Percentiles rank a stretch among this genome's conserved stretches.
These are phyloP conservation scores for Brassica rapa DNA, from an alignment of 345 rosid species.

Conservation along the genomic window DNA sequence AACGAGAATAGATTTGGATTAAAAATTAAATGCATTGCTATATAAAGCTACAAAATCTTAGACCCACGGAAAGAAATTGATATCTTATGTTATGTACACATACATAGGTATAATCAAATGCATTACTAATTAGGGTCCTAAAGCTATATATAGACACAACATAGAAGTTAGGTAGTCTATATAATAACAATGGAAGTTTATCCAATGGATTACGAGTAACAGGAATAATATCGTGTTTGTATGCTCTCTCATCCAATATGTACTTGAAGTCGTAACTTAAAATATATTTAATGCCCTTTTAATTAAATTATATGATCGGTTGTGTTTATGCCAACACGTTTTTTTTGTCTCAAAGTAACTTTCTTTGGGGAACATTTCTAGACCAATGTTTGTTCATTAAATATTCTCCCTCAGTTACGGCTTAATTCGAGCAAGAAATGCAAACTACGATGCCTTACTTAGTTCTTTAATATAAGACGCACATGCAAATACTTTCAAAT, in stretches of 20 bases:
- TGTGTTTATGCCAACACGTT: slow-evolving; percentile 17
- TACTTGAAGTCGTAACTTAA: slow-evolving; percentile 30
- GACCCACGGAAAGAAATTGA: slow-evolving; percentile 32
- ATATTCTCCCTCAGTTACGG: slow-evolving; percentile 51
- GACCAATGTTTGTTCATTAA: slow-evolving; percentile 4
- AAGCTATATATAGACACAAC: not conserved
- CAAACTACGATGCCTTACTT: slow-evolving; percentile 4
- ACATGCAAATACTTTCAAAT: not conserved
- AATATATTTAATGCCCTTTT: slow-evolving; percentile 15
- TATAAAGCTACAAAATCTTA: slow-evolving; percentile 31
- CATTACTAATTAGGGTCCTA: slow-evolving; percentile 20
- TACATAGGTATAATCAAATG: slow-evolving; percentile 23
- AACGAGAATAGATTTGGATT: not conserved
- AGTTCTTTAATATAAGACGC: not conserved
- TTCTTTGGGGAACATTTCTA: not conserved
- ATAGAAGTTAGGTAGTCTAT: slow-evolving; percentile 20
- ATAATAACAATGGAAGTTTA: not conserved
- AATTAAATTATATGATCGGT: not conserved
- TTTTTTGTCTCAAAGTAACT: not conserved
- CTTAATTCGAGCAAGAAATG: slow-evolving; percentile 47
- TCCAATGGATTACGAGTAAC: slow-evolving; percentile 21
- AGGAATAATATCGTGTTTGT: not conserved
- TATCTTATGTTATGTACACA: slow-evolving; percentile 20
- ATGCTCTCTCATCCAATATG: slow-evolving; percentile 26
- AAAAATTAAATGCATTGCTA: slow-evolving; percentile 6